phyloP scores from a whole-genome alignment of 2,329 filamentous ascomycete species.

The Clonostachys rosea region DNA sequence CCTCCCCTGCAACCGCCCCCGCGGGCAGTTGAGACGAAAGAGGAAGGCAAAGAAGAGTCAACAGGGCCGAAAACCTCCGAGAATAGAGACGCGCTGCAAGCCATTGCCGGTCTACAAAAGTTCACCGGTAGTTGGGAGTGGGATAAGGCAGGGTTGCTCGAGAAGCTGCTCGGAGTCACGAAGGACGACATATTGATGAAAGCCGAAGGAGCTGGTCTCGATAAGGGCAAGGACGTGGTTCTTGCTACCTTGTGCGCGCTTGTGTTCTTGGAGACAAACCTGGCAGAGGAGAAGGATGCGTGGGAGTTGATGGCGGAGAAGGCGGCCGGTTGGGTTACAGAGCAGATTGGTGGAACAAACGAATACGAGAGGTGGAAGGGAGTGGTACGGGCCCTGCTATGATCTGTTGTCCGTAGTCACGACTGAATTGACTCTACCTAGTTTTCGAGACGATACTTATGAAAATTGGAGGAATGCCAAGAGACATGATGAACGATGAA shows the following conservation, averaged over 20 bases:
- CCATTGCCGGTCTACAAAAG: conserved; percentile 47
- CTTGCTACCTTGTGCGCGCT: conserved; percentile 21
- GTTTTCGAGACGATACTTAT: too few species aligned
- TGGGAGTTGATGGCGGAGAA: conserved; percentile 65
- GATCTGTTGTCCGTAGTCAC: too few species aligned
- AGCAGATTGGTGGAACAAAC: conserved; percentile 5
- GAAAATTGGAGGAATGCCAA: too few species aligned
- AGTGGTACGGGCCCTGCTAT: too few species aligned
- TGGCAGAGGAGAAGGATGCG: conserved; percentile 39
- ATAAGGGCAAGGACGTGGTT: conserved; percentile 4
- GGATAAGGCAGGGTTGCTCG: conserved; percentile 12
- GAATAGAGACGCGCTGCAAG: conserved; percentile 9
- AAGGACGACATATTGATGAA: conserved; percentile 2
- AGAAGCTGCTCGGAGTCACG: conserved; percentile 13
- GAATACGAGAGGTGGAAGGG: conserved; percentile 6
- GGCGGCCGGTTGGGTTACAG: conserved; percentile 44
- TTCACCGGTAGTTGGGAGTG: conserved; percentile 23
- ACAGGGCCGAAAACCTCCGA: not conserved
- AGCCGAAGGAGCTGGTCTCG: conserved; percentile 1
- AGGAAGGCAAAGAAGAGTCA: not conserved
- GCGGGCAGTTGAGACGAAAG: too few species aligned
- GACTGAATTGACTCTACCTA: too few species aligned
- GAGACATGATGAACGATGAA: too few species aligned
- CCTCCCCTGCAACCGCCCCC: too few species aligned
- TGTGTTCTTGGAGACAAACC: conserved; percentile 34